phyloP scores from a whole-genome alignment of 257 asterid species.

The Solanum habrochaites region DNA sequence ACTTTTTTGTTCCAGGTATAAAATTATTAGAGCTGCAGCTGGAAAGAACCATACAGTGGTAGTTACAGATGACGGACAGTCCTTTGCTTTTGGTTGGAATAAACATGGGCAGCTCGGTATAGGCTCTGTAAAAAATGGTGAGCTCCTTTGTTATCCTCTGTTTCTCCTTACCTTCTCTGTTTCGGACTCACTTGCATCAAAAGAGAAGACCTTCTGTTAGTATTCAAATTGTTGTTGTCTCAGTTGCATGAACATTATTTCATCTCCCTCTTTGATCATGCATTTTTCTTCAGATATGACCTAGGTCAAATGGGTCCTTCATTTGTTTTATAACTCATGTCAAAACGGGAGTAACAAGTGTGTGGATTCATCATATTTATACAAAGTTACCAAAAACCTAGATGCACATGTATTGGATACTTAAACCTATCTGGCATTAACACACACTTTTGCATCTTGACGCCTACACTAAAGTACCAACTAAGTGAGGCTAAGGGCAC shows the following conservation, averaged over 20 bases:
- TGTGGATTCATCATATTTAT: background rate
- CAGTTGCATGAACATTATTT: background rate
- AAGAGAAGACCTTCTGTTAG: background rate
- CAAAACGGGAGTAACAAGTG: background rate
- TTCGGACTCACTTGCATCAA: background rate
- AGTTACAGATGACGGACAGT: conserved; percentile 63
- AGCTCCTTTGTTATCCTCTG: background rate
- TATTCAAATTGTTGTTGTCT: background rate
- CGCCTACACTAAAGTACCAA: background rate
- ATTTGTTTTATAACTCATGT: background rate
- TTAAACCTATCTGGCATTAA: background rate
- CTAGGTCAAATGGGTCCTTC: background rate
- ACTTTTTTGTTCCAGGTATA: conserved; percentile 37
- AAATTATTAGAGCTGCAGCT: conserved; percentile 59
- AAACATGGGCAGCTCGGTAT: conserved; percentile 92
- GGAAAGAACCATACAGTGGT: conserved; percentile 89
- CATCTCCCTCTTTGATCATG: background rate
- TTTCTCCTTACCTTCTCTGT: background rate
- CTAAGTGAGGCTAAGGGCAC: background rate
- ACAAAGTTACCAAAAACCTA: background rate
- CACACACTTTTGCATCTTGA: background rate
- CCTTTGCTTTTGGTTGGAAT: conserved; percentile 93
- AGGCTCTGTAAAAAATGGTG: conserved; percentile 77
- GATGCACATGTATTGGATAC: background rate
- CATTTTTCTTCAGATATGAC: background rate